These are phyloP conservation scores for Zygoascus tannicola DNA, from an alignment of 805 yeast species.

Conservation along the genomic window DNA sequence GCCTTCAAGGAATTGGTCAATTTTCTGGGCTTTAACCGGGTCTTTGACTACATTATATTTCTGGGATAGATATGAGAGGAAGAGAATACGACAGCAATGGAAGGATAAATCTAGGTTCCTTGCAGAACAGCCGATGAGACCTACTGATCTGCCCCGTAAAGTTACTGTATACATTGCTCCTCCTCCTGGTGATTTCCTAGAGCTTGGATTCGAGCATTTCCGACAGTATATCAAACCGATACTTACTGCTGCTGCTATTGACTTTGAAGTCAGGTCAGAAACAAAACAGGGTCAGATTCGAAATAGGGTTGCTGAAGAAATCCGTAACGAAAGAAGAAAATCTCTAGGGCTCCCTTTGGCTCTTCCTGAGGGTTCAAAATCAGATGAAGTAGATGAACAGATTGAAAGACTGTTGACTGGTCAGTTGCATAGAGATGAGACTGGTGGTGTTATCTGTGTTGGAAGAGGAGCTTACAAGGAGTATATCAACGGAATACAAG, in stretches of 20 bases:
- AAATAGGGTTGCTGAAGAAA: constrained; percentile 66
- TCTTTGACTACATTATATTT: constrained; percentile 62
- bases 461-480: constrained; percentile 97
- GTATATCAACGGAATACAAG: constrained; percentile 82
- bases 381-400: constrained; percentile 13
- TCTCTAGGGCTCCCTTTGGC: constrained; percentile 21
- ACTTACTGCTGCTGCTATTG: constrained; percentile 73
- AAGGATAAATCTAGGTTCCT: constrained; percentile 48
- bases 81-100: constrained; percentile 53
- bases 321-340: constrained; percentile 57
- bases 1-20: constrained; percentile 90
- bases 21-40: constrained; percentile 69
- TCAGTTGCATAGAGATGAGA: constrained; percentile 33
- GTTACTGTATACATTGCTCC: constrained; percentile 83
- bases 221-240: constrained; percentile 78
- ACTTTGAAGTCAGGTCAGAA: constrained; percentile 68
- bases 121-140: constrained; percentile 39
- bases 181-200: constrained; percentile 90
- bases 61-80: constrained; percentile 72
- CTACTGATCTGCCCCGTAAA: constrained; percentile 57
- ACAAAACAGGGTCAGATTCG: constrained; percentile 86
- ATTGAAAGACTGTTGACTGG: constrained; percentile 26
- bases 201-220: constrained; percentile 62
- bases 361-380: background rate
- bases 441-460: constrained; percentile 83